Evolutionary conservation across 257 asterid genomes (phyloP), one percentile per base, ranked within the genome.

Genomic region (Solanum paucissectum): DNA sequence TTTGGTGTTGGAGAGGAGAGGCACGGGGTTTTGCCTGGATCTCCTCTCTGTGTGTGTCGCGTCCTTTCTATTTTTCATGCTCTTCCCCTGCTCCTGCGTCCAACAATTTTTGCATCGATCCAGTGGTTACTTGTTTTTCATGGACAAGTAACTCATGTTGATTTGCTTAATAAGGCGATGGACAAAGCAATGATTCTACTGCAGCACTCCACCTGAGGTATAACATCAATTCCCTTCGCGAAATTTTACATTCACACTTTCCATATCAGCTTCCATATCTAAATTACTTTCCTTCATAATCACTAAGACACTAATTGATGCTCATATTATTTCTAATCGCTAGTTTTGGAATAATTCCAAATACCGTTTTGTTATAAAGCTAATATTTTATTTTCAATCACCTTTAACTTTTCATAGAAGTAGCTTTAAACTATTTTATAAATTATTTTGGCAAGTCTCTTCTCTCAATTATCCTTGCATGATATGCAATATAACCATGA

Each of bases 11-110:
- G 87, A 60, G 84, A 18, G 40, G 60, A 81, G 64, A 13, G 46
- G 60, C 71, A 94, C 93, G 91, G 94, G 91, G 83, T 27, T 92
- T 91, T 89, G 90, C 92, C 93, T 90, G 94, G 92, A 92, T 89
- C 94, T 92, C 90, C 91, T 88, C 88, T 89, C 93, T 13, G 2
- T 7, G 85, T 46, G 69, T 49, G 44, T 49, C 2, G 42, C 33
- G 32, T 49, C 32, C 69, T 29, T 49, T 82, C 49, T 49, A 76
- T 76, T 76, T 76, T 76, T 33, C 29, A 34, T 82, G 44, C 44
- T 29, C 69, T 32, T 49, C 10, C 6, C 2, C 1, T 49, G 16
- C n/a, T 49, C 86, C 44, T 18, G 44, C 32, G 14, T 11, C 32
- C 32, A 82, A 18, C 42, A 49, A 32, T 2, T 6, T 16, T 7